Conservation (phyloP, 768 basidiomycete genomes). For the Xerocomus spinulosus region DNA sequence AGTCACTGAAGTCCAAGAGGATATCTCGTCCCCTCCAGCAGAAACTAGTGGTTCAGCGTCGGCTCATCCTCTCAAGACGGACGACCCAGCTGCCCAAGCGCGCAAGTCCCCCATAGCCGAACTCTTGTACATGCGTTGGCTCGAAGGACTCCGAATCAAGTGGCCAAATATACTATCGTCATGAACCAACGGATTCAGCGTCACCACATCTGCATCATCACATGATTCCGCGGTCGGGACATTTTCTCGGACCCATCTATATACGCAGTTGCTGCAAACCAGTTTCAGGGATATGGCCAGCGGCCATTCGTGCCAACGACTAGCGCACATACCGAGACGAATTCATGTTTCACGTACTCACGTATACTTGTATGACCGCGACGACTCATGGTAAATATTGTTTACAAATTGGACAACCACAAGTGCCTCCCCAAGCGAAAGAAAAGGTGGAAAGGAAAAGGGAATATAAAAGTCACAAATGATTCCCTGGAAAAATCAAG, state of each 20-base stretch:
- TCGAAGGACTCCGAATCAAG: slow-evolving; percentile 85
- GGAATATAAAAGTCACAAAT: not conserved
- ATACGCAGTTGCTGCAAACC: not conserved
- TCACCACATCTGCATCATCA: not conserved
- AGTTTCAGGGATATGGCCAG: too few species aligned
- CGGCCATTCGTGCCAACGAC: not conserved
- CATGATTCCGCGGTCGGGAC: not conserved
- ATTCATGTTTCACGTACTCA: slow-evolving; percentile 9
- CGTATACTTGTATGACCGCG: slow-evolving; percentile 9
- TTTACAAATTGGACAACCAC: not conserved
- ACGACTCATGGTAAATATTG: slow-evolving; percentile 2
- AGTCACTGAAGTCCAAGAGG: slow-evolving; percentile 78
- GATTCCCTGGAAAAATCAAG: too few species aligned
- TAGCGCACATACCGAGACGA: not conserved
- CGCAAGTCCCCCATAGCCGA: slow-evolving; percentile 90
- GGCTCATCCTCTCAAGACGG: slow-evolving; percentile 28
- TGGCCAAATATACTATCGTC: slow-evolving; percentile 70
- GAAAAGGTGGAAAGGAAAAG: too few species aligned
- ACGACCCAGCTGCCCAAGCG: slow-evolving; percentile 39
- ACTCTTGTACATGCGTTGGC: slow-evolving; percentile 94
- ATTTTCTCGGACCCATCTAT: not conserved
- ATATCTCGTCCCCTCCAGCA: slow-evolving; percentile 49
- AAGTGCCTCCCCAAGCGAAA: not conserved
- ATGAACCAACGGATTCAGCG: slow-evolving; percentile 2
- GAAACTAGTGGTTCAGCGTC: slow-evolving; percentile 30